These are phyloP conservation scores for Mycena epipterygia DNA, from an alignment of 768 basidiomycete species.

Conservation along the genomic window DNA sequence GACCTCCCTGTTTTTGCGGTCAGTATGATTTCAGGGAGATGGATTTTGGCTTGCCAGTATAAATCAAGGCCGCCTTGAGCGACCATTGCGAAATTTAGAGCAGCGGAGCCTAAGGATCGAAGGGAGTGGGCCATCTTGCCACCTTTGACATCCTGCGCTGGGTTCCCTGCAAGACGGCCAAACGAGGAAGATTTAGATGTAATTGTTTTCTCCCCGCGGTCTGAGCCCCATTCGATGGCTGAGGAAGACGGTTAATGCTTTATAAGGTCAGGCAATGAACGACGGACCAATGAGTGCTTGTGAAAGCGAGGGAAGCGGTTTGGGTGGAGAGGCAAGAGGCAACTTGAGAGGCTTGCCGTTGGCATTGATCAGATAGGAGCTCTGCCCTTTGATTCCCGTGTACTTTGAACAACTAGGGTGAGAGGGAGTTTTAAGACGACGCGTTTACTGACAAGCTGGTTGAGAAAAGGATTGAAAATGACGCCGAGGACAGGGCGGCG, in stretches of 20 bases:
- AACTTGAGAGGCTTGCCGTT: constrained; percentile 64
- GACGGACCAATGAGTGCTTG: constrained; percentile 76
- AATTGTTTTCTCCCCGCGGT: constrained; percentile 69
- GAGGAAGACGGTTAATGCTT: constrained; percentile 28
- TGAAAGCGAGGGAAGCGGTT: constrained; percentile 75
- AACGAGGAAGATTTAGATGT: constrained; percentile 76
- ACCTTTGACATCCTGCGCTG: constrained; percentile 68
- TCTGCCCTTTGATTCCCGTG: constrained; percentile 83
- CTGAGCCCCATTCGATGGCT: constrained; percentile 93
- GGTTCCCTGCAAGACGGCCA: constrained; percentile 80
- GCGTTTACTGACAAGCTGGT: constrained; percentile 72
- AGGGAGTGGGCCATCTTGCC: constrained; percentile 91
- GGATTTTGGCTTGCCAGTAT: constrained; percentile 69
- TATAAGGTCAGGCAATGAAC: neutral
- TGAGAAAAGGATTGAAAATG: constrained; percentile 93
- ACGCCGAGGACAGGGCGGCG: constrained; percentile 90
- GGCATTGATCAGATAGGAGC: constrained; percentile 78
- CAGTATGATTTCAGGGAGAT: neutral
- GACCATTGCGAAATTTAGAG: constrained; percentile 85
- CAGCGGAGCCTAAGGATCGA: constrained; percentile 87
- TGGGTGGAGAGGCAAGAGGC: constrained; percentile 72
- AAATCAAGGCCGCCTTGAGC: constrained; percentile 91
- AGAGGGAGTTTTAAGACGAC: neutral
- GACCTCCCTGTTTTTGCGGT: constrained; percentile 72
- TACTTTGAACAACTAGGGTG: constrained; percentile 59